A percentile compares a stretch with the other conserved stretches of the same genome.
These are phyloP conservation scores for Arabidopsis hybrid DNA, from an alignment of 441 rosid species.

Conservation along the genomic window DNA sequence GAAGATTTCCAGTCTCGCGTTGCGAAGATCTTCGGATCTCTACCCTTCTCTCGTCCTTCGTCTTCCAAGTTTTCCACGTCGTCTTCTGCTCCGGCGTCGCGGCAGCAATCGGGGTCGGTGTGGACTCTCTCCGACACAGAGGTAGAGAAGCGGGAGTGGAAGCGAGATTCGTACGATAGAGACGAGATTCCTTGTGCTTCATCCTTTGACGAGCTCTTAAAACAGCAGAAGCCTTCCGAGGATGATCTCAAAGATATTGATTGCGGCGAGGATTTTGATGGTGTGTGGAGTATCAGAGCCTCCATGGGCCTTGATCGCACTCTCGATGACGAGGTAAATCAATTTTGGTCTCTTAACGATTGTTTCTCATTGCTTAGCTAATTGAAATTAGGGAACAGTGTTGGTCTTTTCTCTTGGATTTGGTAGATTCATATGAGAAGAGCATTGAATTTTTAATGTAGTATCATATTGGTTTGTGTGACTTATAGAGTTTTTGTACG, in stretches of 20 bases:
- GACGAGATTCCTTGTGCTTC: constrained; percentile 62
- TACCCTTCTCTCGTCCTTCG: constrained; percentile 51
- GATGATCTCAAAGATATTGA: constrained; percentile 34
- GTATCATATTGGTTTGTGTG: too few relatives aligned
- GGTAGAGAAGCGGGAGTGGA: constrained; percentile 64
- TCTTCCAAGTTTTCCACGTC: constrained; percentile 29
- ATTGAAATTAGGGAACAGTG: background rate
- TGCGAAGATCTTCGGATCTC: constrained; percentile 60
- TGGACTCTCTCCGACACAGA: constrained; percentile 64
- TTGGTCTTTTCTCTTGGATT: background rate
- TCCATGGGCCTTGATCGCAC: constrained; percentile 72
- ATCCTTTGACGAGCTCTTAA: constrained; percentile 55
- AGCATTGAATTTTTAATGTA: too few relatives aligned
- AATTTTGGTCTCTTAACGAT: constrained; percentile 3
- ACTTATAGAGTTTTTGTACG: too few relatives aligned
- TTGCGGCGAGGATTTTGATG: constrained; percentile 36
- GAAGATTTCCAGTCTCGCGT: constrained; percentile 65
- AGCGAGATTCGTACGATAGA: constrained; percentile 51
- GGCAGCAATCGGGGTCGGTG: constrained; percentile 37
- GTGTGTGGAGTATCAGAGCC: constrained; percentile 67
- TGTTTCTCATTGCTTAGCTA: background rate
- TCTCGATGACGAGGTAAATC: constrained; percentile 69
- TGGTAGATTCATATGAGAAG: constrained; percentile 9
- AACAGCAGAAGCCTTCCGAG: constrained; percentile 39
- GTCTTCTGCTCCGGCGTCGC: constrained; percentile 30